Conservation (phyloP, 257 asterid genomes). For the Nicotiana otophora region DNA sequence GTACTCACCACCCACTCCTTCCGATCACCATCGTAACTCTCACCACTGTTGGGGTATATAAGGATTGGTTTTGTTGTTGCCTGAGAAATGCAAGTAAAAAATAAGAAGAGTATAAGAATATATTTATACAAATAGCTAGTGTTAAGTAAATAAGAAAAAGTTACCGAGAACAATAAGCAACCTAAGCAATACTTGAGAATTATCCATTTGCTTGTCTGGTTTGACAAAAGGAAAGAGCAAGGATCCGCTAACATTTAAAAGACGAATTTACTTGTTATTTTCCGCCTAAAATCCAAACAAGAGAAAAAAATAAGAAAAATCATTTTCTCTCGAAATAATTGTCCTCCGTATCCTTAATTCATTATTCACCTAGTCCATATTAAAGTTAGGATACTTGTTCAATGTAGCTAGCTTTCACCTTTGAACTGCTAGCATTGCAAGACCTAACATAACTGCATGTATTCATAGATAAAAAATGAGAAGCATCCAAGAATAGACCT, state of each 20-base stretch:
- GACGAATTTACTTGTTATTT: neutral
- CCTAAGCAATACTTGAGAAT: neutral
- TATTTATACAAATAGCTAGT: neutral
- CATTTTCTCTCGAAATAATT: neutral
- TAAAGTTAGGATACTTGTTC: neutral
- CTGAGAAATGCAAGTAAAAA: slow-evolving; percentile 33
- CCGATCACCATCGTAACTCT: slow-evolving; percentile 60
- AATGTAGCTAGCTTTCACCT: neutral
- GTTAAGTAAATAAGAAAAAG: neutral
- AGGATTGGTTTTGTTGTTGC: slow-evolving; percentile 66
- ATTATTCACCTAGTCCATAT: neutral
- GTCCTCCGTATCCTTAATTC: neutral
- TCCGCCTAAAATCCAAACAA: neutral
- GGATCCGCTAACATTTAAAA: neutral
- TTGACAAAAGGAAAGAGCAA: neutral
- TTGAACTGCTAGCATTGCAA: neutral
- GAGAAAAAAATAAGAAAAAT: neutral
- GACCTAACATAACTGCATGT: neutral
- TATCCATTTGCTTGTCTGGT: neutral
- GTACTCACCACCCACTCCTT: slow-evolving; percentile 84
- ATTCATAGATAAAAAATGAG: neutral
- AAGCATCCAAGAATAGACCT: neutral
- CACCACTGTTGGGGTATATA: slow-evolving; percentile 88
- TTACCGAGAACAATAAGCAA: neutral
- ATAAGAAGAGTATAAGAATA: neutral